Evolutionary conservation across 139 green algal species (phyloP), one percentile per base, ranked within the genome.

Genomic region (Zygnema circumcarinatum): DNA sequence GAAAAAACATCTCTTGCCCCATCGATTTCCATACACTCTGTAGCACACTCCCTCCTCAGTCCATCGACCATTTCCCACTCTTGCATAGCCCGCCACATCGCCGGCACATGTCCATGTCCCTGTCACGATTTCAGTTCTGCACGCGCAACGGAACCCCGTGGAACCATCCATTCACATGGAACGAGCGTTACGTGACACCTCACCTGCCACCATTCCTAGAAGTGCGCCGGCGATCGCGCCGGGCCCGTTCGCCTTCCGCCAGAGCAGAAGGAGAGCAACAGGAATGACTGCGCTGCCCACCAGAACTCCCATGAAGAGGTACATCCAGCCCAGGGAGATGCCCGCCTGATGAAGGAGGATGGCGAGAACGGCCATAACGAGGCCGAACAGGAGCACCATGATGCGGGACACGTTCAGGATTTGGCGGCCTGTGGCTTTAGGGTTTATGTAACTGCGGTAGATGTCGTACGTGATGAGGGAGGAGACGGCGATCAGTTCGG

Each of bases 401-500:
- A 90, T 83, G 32, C 96, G 93, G 0, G 90, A 94, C 36, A 96
- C 86, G 31, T 85, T 69, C 53, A 98, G 92, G 89, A 98, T 96
- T 79, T 95, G 81, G 82, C 93, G 86, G 84, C 94, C 95, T 53
- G 89, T 95, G 25, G 96, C 96, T 56, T 94, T 95, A 90, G 54
- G 85, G 87, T 96, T 96, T 92, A 96, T 92, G 93, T 96, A 96
- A 40, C 88, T 90, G 74, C 88, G 52, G 92, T 96, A 96, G 53
- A 94, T 84, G 62, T 94, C 96, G 74, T 98, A 98, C 1, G 94
- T 86, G 52, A 97, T 87, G 29, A 98, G 93, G 36, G 94, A 95
- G 21, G 93, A 94, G 0, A 98, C 96, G 7, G 96, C 95, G 78
- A 98, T 96, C 75, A 97, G 93, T 94, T 98, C 95, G 3, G 95